Evolutionary conservation across 2,329 filamentous ascomycete species (phyloP).

Genomic region (Nemania abortiva): DNA sequence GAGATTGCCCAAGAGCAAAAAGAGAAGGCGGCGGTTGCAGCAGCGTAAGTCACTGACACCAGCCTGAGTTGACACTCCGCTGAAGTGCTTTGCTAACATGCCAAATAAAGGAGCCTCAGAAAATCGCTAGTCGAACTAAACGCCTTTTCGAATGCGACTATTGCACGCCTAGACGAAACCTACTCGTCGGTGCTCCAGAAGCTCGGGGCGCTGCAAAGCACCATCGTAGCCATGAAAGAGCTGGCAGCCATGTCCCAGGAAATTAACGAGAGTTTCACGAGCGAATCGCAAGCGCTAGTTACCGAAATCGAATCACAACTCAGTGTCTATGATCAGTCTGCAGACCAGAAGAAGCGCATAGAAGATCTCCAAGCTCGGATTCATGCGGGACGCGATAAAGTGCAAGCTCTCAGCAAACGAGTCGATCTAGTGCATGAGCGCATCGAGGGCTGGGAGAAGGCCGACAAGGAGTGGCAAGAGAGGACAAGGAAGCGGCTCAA

Average conservation of each 20-base stretch:
- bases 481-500: conserved; percentile 72
- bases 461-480: conserved; percentile 76
- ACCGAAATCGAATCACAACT: conserved; percentile 72
- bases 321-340: conserved; percentile 70
- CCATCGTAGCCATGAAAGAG: conserved; percentile 73
- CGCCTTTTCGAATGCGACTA: conserved; percentile 71
- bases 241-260: conserved; percentile 72
- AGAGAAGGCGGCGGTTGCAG: conserved; percentile 54
- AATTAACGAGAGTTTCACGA: conserved; percentile 69
- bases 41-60: conserved; percentile 54
- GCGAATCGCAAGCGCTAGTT: conserved; percentile 69
- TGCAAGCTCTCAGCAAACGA: conserved; percentile 69
- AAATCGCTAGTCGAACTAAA: conserved; percentile 67
- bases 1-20: conserved; percentile 58
- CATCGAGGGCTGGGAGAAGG: conserved; percentile 75
- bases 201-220: conserved; percentile 72
- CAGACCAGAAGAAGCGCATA: conserved; percentile 74
- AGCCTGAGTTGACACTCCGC: neutral
- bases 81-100: conserved; percentile 42
- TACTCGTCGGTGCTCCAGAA: conserved; percentile 81
- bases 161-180: conserved; percentile 76
- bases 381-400: conserved; percentile 68
- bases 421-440: conserved; percentile 73
- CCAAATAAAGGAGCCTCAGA: conserved; percentile 60
- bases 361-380: conserved; percentile 72